A percentile compares a stretch with the other conserved stretches of the same genome.
Evolutionary conservation across 108 stramenopile species (phyloP).

Genomic region (Hondaea fermentalgiana): DNA sequence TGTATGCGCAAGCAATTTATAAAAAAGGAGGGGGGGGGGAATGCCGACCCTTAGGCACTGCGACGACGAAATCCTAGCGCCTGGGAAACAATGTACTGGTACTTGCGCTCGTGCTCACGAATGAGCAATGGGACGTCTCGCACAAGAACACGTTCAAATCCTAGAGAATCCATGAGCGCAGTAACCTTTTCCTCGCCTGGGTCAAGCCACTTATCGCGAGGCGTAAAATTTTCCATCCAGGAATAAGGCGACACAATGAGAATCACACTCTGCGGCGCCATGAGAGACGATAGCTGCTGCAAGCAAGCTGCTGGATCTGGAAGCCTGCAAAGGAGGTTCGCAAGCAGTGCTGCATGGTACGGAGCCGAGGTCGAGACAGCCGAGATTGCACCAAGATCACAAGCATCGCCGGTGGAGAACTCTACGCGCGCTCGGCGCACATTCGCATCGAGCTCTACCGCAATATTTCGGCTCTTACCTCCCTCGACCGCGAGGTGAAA

Average conservation of each 20-base stretch:
- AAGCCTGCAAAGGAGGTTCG: conserved; percentile 80
- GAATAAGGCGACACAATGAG: conserved; percentile 82
- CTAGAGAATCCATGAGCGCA: conserved; percentile 61
- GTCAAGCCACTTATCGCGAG: conserved; percentile 62
- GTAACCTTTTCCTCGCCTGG: conserved; percentile 51
- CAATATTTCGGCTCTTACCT: neutral
- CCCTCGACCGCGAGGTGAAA: neutral
- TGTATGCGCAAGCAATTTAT: too few relatives aligned
- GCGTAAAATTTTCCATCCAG: conserved; percentile 83
- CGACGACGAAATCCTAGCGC: conserved; percentile 73
- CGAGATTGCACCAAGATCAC: conserved; percentile 26
- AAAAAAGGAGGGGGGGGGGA: neutral
- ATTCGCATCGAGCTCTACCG: conserved; percentile 65
- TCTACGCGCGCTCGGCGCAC: conserved; percentile 55
- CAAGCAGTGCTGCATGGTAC: conserved; percentile 77
- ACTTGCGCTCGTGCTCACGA: conserved; percentile 82
- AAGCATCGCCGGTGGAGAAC: conserved; percentile 78
- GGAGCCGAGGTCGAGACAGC: neutral
- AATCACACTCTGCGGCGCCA: conserved; percentile 75
- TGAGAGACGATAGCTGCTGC: neutral
- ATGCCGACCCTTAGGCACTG: neutral
- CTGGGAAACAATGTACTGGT: conserved; percentile 83
- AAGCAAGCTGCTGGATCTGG: conserved; percentile 66
- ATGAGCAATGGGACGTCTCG: conserved; percentile 76
- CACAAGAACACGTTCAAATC: conserved; percentile 72